Conservation (phyloP, 1,284 basidiomycete genomes). For the Clitocybe nebularis region DNA sequence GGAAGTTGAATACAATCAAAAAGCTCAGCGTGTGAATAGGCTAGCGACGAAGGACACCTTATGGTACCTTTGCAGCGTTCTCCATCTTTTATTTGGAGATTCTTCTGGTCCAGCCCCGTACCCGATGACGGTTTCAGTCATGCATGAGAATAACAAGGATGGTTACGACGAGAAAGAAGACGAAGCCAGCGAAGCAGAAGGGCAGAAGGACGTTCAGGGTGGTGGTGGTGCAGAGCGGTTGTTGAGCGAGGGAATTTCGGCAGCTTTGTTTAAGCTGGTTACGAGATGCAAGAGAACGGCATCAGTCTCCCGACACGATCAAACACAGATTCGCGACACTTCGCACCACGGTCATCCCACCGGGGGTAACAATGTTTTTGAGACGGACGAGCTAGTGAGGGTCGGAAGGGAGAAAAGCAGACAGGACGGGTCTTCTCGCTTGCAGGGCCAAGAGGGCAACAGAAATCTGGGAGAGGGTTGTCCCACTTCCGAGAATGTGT, state of each 20-base stretch:
- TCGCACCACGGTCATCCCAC: not conserved
- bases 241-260: constrained; percentile 12
- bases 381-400: not conserved
- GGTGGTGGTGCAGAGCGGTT: constrained; percentile 6
- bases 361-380: not conserved
- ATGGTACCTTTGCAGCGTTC: constrained; percentile 50
- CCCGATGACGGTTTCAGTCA: constrained; percentile 4
- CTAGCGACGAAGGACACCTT: constrained; percentile 48
- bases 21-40: constrained; percentile 26
- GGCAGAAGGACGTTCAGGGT: constrained; percentile 3
- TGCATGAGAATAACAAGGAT: not conserved
- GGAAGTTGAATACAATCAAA: not conserved
- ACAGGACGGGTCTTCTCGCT: not conserved
- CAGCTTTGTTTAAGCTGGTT: constrained; percentile 14
- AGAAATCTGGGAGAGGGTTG: too few species aligned
- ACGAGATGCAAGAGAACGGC: constrained; percentile 13
- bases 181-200: not conserved
- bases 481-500: too few species aligned
- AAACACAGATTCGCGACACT: not conserved
- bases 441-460: not conserved
- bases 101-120: constrained; percentile 1
- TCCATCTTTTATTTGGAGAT: constrained; percentile 31
- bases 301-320: constrained; percentile 4
- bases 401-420: not conserved
- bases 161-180: too few species aligned